These are phyloP conservation scores for Schizosaccharomyces japonicus DNA, from an alignment of 805 yeast species.

Conservation along the genomic window DNA sequence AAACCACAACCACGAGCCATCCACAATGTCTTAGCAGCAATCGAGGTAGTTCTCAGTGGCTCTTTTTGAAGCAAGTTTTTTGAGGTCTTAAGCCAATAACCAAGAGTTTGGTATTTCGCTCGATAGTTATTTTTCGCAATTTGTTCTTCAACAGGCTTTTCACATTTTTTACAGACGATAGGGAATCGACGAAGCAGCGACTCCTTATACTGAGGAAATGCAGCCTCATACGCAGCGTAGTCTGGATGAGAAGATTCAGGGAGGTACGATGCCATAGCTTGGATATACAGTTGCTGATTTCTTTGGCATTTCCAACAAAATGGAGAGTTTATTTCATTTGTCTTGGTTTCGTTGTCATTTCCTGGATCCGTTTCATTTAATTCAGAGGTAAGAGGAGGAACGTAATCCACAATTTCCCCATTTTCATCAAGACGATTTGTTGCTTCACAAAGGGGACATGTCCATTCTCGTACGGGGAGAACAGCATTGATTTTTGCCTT, in stretches of 20 bases:
- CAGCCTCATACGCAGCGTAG: slow-evolving; percentile 4
- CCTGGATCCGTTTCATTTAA: not conserved
- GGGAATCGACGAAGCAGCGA: slow-evolving; percentile 8
- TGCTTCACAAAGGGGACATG: slow-evolving; percentile 5
- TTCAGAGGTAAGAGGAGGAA: not conserved
- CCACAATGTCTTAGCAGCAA: not conserved
- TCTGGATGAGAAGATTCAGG: slow-evolving; percentile 8
- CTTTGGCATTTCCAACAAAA: slow-evolving; percentile 7
- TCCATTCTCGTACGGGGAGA: slow-evolving; percentile 4
- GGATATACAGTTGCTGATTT: slow-evolving; percentile 7
- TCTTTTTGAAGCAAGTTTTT: not conserved
- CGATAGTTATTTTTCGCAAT: slow-evolving; percentile 7
- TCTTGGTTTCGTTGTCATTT: too few species aligned
- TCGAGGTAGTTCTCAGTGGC: not conserved
- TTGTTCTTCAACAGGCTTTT: slow-evolving; percentile 5
- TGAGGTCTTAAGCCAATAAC: slow-evolving; percentile 1
- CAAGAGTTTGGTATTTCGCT: slow-evolving; percentile 9
- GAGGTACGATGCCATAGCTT: slow-evolving; percentile 7
- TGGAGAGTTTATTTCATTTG: slow-evolving; percentile 5
- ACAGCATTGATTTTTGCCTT: not conserved
- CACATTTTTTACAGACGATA: slow-evolving; percentile 8
- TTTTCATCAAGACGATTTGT: slow-evolving; percentile 3
- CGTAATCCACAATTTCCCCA: not conserved
- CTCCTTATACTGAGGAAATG: slow-evolving; percentile 5
- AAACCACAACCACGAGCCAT: not conserved